Conservation (phyloP, 805 yeast genomes). For the Yamadazyma philogaea region DNA sequence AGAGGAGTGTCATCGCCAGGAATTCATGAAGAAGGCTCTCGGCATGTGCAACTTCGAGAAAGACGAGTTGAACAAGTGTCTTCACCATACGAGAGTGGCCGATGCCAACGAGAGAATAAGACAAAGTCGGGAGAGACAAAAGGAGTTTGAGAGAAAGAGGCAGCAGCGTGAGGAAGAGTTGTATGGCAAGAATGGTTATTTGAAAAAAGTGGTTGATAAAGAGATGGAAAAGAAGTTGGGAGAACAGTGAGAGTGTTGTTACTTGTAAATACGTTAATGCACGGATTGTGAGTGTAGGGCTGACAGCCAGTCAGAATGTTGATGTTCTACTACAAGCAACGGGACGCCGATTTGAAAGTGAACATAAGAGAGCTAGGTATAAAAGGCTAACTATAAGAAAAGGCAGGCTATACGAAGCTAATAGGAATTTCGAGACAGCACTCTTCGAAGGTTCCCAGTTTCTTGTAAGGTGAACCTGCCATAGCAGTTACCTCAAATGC, state of each 20-base stretch:
- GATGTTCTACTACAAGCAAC: no score
- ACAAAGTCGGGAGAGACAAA: slow-evolving; percentile 55
- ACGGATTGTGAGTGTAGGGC: no score
- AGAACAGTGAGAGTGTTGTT: not conserved
- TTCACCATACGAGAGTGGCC: slow-evolving; percentile 70
- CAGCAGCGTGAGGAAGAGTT: slow-evolving; percentile 69
- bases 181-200: slow-evolving; percentile 70
- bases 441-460: no score
- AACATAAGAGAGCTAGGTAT: no score
- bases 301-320: no score
- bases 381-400: no score
- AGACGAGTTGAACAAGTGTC: slow-evolving; percentile 72
- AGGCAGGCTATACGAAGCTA: no score
- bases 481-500: no score
- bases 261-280: slow-evolving; percentile 3
- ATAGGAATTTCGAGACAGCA: not conserved
- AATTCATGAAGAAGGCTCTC: slow-evolving; percentile 63
- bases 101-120: slow-evolving; percentile 55
- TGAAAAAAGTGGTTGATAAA: slow-evolving; percentile 58
- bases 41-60: slow-evolving; percentile 86
- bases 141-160: slow-evolving; percentile 53
- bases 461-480: no score
- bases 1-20: slow-evolving; percentile 80
- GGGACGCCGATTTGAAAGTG: no score
- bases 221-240: slow-evolving; percentile 17